phyloP scores from a whole-genome alignment of 2,329 filamentous ascomycete species.

The Purpureocillium takamizusanense region DNA sequence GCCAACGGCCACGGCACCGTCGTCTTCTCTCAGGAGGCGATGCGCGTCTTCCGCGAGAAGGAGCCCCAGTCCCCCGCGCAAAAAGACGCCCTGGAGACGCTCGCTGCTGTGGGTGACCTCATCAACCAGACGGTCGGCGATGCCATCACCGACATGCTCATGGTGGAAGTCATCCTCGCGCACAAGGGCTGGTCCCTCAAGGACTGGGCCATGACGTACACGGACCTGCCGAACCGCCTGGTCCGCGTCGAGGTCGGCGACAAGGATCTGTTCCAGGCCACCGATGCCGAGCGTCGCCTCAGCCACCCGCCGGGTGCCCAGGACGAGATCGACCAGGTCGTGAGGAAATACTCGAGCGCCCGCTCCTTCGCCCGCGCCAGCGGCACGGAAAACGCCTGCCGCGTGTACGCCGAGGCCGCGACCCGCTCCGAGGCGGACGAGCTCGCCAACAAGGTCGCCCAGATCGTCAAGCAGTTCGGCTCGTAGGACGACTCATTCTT shows the following conservation, averaged over 20 bases:
- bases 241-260: slow-evolving; percentile 84
- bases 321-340: slow-evolving; percentile 74
- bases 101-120: slow-evolving; percentile 75
- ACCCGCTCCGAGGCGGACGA: slow-evolving; percentile 86
- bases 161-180: slow-evolving; percentile 91
- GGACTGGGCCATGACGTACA: slow-evolving; percentile 91
- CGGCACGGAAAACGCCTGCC: slow-evolving; percentile 91
- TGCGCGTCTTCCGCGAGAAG: slow-evolving; percentile 68
- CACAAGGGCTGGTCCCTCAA: slow-evolving; percentile 87
- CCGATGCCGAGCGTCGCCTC: slow-evolving; percentile 84
- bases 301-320: slow-evolving; percentile 73
- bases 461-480: slow-evolving; percentile 56
- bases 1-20: slow-evolving; percentile 97
- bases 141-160: slow-evolving; percentile 87
- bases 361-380: slow-evolving; percentile 86
- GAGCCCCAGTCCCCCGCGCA: slow-evolving; percentile 87
- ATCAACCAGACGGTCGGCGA: slow-evolving; percentile 99
- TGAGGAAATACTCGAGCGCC: slow-evolving; percentile 84
- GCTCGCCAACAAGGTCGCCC: slow-evolving; percentile 73
- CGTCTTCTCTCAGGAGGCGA: slow-evolving; percentile 79
- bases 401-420: slow-evolving; percentile 91
- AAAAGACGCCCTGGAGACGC: slow-evolving; percentile 77
- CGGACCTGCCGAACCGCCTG: slow-evolving; percentile 89
- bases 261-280: slow-evolving; percentile 82
- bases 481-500: slow-evolving; percentile 14